phyloP scores from a whole-genome alignment of 106 monocot species.

The Narthecium ossifragum region DNA sequence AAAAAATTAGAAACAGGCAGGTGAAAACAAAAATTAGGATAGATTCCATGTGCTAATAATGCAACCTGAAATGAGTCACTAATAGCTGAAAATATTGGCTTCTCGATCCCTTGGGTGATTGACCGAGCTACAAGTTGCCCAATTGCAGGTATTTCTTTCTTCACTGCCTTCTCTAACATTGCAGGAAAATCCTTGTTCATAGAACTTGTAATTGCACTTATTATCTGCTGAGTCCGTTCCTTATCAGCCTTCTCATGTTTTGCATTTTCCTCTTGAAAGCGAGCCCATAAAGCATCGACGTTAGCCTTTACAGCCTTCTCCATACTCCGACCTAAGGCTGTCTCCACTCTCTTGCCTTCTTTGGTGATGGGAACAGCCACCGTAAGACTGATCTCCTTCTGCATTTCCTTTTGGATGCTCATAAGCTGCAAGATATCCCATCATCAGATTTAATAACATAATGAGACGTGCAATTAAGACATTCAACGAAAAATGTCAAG shows the following conservation, averaged over 20 bases:
- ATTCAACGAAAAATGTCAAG: too few relatives aligned
- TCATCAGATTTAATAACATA: too few relatives aligned
- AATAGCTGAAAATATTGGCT: conserved; percentile 64
- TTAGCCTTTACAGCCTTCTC: conserved; percentile 85
- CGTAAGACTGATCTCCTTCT: conserved; percentile 59
- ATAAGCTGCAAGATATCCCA: conserved; percentile 49
- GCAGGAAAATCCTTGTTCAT: conserved; percentile 75
- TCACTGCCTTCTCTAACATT: conserved; percentile 63
- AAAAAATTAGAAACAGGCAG: not conserved
- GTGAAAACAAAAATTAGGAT: not conserved
- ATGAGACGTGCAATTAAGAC: too few relatives aligned
- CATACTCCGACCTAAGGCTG: conserved; percentile 71
- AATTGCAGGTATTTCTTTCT: conserved; percentile 66
- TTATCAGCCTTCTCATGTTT: conserved; percentile 76
- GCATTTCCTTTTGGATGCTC: conserved; percentile 66
- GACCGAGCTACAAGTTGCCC: conserved; percentile 56
- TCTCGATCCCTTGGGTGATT: conserved; percentile 66
- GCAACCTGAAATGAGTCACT: conserved; percentile 85
- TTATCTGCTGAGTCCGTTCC: conserved; percentile 66
- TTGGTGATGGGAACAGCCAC: conserved; percentile 49
- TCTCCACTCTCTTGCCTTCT: conserved; percentile 79
- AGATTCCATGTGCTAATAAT: too few relatives aligned
- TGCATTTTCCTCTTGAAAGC: conserved; percentile 66
- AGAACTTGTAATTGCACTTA: conserved; percentile 48
- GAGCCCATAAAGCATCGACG: conserved; percentile 73